phyloP scores from a whole-genome alignment of 306 rosid species.

The Gastrolobium villosum region DNA sequence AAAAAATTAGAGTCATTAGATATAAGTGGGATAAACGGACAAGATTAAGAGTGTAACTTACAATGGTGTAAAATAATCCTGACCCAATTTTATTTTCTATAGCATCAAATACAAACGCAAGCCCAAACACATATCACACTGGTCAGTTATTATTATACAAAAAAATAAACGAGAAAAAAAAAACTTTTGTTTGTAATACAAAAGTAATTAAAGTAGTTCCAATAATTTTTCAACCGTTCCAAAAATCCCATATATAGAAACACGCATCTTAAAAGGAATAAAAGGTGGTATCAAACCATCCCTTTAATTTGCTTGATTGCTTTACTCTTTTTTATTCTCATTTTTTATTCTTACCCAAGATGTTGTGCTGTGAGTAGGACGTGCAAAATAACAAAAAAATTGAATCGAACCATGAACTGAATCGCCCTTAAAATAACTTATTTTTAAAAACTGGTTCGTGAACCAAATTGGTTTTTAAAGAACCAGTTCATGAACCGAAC shows the following conservation, averaged over 20 bases:
- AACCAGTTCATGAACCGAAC: no score
- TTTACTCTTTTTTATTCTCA: conserved; percentile 25
- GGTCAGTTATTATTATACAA: background rate
- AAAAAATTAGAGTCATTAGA: no score
- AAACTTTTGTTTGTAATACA: background rate
- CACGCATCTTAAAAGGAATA: conserved; percentile 38
- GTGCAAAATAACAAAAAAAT: no score
- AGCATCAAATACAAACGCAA: conserved; percentile 32
- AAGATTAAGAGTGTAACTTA: no score
- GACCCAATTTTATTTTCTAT: no score
- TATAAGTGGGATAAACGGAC: no score
- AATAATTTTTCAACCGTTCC: conserved; percentile 50
- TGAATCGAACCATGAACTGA: no score
- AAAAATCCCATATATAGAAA: conserved; percentile 56
- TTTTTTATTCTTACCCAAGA: conserved; percentile 8
- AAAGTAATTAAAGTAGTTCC: background rate
- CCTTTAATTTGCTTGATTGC: background rate
- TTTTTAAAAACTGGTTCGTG: no score
- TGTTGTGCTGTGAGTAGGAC: no score
- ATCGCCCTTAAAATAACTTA: no score
- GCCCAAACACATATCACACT: background rate
- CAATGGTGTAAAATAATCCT: no score
- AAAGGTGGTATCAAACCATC: conserved; percentile 27
- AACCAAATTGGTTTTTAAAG: no score
- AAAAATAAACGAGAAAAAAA: background rate